Evolutionary conservation across 192 early-diverging fungal genomes (phyloP).

Genomic region (Allomyces javanicus): DNA sequence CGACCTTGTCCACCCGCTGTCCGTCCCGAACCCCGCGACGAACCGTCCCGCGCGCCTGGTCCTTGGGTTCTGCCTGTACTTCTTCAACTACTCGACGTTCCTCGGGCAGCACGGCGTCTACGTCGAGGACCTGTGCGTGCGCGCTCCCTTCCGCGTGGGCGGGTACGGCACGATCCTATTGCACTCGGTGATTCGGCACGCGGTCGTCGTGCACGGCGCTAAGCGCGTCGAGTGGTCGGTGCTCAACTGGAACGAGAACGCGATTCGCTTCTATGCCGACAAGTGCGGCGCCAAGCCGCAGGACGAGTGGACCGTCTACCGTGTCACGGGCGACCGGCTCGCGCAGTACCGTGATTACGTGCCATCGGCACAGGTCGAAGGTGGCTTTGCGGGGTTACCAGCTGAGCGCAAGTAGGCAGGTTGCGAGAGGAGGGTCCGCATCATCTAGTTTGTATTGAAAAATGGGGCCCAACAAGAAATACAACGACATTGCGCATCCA

Average conservation of each 20-base stretch:
- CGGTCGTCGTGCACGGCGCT: background rate
- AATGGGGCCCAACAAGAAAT: too few species aligned
- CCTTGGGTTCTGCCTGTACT: background rate
- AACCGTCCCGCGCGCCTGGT: background rate
- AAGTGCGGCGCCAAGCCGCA: background rate
- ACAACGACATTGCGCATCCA: too few species aligned
- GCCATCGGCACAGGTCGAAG: too few species aligned
- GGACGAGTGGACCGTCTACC: background rate
- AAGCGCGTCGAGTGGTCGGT: background rate
- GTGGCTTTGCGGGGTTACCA: too few species aligned
- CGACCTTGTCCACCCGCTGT: background rate
- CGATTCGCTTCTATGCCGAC: background rate
- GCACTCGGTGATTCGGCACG: background rate
- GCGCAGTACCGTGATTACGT: background rate
- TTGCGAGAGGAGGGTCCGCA: too few species aligned
- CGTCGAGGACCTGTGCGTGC: background rate
- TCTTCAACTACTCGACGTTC: background rate
- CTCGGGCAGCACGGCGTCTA: background rate
- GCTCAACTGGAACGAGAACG: background rate
- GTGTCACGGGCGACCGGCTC: background rate
- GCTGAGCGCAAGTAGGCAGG: too few species aligned
- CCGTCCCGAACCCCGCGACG: background rate
- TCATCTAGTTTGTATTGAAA: too few species aligned
- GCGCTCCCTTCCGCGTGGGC: background rate
- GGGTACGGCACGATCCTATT: background rate